Evolutionary conservation across 2,329 filamentous ascomycete species (phyloP).

Genomic region (Elsinoe ampelina): DNA sequence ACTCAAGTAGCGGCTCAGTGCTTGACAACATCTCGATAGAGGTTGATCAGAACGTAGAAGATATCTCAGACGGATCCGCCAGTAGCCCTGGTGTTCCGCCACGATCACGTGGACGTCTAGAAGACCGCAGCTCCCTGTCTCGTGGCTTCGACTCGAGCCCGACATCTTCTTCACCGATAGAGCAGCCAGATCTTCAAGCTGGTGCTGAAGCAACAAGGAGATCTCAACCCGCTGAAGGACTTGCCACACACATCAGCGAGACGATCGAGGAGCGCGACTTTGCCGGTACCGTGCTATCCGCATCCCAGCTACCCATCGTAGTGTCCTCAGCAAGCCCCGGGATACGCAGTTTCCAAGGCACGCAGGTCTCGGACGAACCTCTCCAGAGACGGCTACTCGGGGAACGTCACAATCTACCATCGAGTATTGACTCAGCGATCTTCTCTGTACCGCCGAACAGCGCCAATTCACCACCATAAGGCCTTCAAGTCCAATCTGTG

Average conservation of each 20-base stretch:
- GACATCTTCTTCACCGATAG: neutral
- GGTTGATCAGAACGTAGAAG: neutral
- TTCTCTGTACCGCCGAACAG: neutral
- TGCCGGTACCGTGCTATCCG: neutral
- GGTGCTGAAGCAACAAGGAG: neutral
- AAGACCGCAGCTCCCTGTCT: neutral
- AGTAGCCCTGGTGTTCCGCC: neutral
- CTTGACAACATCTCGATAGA: neutral
- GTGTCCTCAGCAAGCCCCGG: neutral
- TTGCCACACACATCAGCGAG: neutral
- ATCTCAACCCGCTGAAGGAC: neutral
- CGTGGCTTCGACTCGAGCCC: neutral
- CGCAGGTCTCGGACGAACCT: neutral
- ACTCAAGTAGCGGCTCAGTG: neutral
- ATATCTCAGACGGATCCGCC: constrained; percentile 5
- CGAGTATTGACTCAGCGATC: constrained; percentile 1
- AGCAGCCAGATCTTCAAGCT: neutral
- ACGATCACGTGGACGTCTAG: neutral
- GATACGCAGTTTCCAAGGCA: neutral
- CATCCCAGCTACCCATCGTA: neutral
- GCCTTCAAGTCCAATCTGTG: too few species aligned
- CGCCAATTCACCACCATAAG: neutral
- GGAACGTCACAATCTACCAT: neutral
- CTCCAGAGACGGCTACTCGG: neutral
- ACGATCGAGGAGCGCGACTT: constrained; percentile 7